Conservation (phyloP, 768 basidiomycete species). For the Panaeolus cyanescens region DNA sequence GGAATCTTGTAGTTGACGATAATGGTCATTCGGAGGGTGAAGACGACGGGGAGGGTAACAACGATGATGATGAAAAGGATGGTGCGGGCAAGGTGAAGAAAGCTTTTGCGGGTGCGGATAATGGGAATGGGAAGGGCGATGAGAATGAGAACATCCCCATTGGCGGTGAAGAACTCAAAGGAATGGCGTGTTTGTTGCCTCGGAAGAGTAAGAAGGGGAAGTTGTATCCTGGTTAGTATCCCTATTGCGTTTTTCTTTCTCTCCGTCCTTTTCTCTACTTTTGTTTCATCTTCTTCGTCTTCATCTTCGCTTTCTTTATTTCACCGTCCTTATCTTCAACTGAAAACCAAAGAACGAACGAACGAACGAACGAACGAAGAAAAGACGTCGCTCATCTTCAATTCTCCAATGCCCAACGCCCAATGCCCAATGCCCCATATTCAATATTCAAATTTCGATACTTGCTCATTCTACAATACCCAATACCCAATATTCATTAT, state of each 20-base stretch:
- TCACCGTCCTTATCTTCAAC: too few relatives aligned
- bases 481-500: too few relatives aligned
- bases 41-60: not conserved
- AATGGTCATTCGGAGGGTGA: slow-evolving; percentile 5
- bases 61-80: too few relatives aligned
- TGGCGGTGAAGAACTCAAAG: slow-evolving; percentile 66
- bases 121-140: not conserved
- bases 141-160: slow-evolving; percentile 14
- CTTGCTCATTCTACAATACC: too few relatives aligned
- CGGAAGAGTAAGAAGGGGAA: slow-evolving; percentile 60
- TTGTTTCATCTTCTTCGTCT: not conserved
- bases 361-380: too few relatives aligned
- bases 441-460: too few relatives aligned
- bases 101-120: not conserved
- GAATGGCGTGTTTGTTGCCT: slow-evolving; percentile 65
- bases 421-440: too few relatives aligned
- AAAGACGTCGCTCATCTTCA: too few relatives aligned
- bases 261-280: not conserved
- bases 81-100: too few relatives aligned
- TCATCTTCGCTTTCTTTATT: not conserved
- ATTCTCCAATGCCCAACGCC: too few relatives aligned
- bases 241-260: not conserved
- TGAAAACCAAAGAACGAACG: too few relatives aligned
- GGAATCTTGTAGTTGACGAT: slow-evolving; percentile 55
- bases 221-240: slow-evolving; percentile 53